Percentiles rank a stretch among this genome's conserved stretches.
phyloP scores from a whole-genome alignment of 1,139 yeast species.

The Barnettozyma hawaiiensis region DNA sequence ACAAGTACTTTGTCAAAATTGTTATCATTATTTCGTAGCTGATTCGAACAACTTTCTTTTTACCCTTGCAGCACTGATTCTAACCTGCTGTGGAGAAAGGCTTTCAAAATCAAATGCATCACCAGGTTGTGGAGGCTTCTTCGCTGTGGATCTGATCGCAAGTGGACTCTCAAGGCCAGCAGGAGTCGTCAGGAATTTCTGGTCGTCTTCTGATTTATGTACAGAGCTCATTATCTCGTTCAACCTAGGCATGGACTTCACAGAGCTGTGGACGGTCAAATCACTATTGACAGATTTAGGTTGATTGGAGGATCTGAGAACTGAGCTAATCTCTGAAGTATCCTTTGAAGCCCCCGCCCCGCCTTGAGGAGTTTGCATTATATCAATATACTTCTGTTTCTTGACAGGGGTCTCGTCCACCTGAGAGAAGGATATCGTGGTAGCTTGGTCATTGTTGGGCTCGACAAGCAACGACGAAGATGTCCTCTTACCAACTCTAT shows the following conservation, averaged over 20 bases:
- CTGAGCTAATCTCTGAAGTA: background rate
- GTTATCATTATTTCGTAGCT: background rate
- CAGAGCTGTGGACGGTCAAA: background rate
- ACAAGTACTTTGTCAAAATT: no score
- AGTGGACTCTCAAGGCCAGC: slow-evolving; percentile 18
- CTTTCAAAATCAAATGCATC: slow-evolving; percentile 16
- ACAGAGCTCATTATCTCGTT: slow-evolving; percentile 3
- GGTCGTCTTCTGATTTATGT: background rate
- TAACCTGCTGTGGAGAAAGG: background rate
- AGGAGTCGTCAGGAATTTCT: background rate
- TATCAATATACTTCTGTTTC: slow-evolving; percentile 15
- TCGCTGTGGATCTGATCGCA: slow-evolving; percentile 14
- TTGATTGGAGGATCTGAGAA: background rate
- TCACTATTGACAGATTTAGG: slow-evolving; percentile 5
- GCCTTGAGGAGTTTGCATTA: slow-evolving; percentile 19
- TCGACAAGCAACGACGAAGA: background rate
- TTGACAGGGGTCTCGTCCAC: slow-evolving; percentile 32
- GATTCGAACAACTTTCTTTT: slow-evolving; percentile 31
- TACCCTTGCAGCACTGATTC: slow-evolving; percentile 22
- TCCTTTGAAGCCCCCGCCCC: background rate
- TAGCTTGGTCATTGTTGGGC: background rate
- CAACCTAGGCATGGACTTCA: background rate
- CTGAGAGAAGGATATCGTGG: slow-evolving; percentile 26
- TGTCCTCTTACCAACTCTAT: slow-evolving; percentile 23
- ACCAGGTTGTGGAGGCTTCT: slow-evolving; percentile 15